Conservation (phyloP, 1,284 basidiomycete species). For the Microbotryomycetes sp. region DNA sequence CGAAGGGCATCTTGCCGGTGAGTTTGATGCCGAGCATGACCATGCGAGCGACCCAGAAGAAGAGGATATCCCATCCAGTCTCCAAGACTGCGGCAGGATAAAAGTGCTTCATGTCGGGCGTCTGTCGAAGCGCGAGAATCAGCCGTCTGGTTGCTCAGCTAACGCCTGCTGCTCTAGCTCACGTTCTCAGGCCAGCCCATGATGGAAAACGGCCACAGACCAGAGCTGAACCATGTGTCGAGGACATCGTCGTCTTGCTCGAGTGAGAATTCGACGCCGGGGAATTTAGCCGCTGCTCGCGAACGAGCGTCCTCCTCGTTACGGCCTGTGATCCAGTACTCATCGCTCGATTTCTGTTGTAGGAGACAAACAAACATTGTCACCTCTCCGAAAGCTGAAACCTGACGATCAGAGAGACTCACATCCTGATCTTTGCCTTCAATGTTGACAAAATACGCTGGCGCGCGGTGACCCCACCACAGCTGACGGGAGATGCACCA, state of each 20-base stretch:
- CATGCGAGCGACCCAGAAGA: conserved; percentile 99
- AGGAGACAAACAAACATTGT: not conserved
- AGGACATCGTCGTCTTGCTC: conserved; percentile 96
- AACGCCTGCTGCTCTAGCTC: no score
- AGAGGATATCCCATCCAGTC: conserved; percentile 98
- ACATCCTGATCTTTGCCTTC: conserved; percentile 68
- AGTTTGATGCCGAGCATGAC: conserved; percentile 86
- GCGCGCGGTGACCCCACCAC: conserved; percentile 98
- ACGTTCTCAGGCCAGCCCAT: conserved; percentile 94
- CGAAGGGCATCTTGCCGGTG: conserved; percentile 87
- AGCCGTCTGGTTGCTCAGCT: no score
- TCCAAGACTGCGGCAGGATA: conserved; percentile 87
- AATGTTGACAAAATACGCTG: conserved; percentile 86
- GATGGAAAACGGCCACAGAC: conserved; percentile 95
- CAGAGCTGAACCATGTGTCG: conserved; percentile 99
- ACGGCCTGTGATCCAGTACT: conserved; percentile 87
- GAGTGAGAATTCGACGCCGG: conserved; percentile 63
- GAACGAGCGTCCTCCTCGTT: conserved; percentile 69
- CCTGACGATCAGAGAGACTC: conserved; percentile 35
- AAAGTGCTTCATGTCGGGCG: conserved; percentile 65
- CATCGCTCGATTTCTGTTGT: conserved; percentile 56
- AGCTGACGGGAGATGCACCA: conserved; percentile 99
- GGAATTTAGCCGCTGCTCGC: conserved; percentile 67
- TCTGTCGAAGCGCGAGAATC: conserved; percentile 46
- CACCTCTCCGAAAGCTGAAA: not conserved